phyloP scores from a whole-genome alignment of 2,329 filamentous ascomycete genomes.

The Pochonia chlamydosporia region DNA sequence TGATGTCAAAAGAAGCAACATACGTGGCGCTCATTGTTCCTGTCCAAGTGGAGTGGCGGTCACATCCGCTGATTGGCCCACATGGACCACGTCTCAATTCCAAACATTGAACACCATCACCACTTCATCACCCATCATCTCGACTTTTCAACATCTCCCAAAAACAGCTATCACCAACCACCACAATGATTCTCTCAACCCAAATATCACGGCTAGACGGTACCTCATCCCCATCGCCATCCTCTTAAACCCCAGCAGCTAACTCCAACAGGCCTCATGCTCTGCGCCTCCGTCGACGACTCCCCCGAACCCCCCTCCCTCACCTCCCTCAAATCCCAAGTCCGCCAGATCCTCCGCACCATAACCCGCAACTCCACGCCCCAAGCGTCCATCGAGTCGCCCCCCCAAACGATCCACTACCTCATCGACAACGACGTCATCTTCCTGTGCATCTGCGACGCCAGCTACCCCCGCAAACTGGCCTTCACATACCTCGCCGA shows the following conservation, averaged over 20 bases:
- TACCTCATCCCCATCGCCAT: conserved; percentile 29
- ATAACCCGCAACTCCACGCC: conserved; percentile 84
- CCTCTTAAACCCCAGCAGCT: conserved; percentile 7
- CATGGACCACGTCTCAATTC: conserved; percentile 4
- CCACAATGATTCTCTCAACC: conserved; percentile 79
- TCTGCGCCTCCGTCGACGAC: conserved; percentile 92
- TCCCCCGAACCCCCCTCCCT: conserved; percentile 47
- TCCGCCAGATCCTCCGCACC: conserved; percentile 83
- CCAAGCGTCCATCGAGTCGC: conserved; percentile 87
- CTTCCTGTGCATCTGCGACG: conserved; percentile 91
- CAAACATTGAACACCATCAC: conserved; percentile 4
- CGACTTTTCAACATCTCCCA: not conserved
- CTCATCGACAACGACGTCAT: conserved; percentile 76
- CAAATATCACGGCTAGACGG: conserved; percentile 93
- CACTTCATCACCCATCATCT: not conserved
- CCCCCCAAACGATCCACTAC: conserved; percentile 82
- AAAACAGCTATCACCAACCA: not conserved
- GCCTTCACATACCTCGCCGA: conserved; percentile 98
- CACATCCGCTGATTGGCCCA: conserved; percentile 13
- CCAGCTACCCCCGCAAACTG: conserved; percentile 92
- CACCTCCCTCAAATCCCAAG: conserved; percentile 81
- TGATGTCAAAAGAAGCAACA: too few species aligned
- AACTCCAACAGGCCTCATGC: conserved; percentile 67
- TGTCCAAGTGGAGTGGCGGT: not conserved
- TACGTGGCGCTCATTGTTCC: too few species aligned